These are phyloP conservation scores for Rhodotorula sp. DNA, from an alignment of 1,284 basidiomycete genomes.

Conservation along the genomic window DNA sequence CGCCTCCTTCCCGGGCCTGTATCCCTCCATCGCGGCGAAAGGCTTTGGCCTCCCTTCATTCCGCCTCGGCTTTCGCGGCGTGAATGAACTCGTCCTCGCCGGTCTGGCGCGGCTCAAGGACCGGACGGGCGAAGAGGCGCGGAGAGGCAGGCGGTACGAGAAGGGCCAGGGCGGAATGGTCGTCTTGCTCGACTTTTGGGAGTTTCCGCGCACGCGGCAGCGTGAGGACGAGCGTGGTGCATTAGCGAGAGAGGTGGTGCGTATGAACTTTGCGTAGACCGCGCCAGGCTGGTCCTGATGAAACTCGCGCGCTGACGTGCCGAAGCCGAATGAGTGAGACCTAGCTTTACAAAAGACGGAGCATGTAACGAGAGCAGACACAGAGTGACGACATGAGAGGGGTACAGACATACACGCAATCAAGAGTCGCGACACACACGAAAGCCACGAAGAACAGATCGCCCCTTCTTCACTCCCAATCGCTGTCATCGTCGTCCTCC, in stretches of 20 bases:
- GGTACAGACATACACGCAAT: not conserved
- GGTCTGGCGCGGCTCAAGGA: slow-evolving; percentile 1
- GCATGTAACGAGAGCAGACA: not conserved
- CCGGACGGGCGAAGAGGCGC: not conserved
- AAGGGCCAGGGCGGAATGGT: slow-evolving; percentile 5
- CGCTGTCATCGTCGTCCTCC: slow-evolving; percentile 41
- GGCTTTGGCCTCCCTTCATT: slow-evolving; percentile 5
- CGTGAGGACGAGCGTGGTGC: too few relatives aligned
- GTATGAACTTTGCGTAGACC: not conserved
- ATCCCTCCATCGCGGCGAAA: slow-evolving; percentile 21
- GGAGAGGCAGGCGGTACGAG: not conserved
- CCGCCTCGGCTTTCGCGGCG: slow-evolving; percentile 12
- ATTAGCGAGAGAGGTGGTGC: not conserved
- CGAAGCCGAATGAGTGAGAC: not conserved
- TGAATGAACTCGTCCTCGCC: slow-evolving; percentile 17
- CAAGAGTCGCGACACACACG: too few relatives aligned
- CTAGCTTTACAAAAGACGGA: too few relatives aligned
- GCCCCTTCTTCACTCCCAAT: slow-evolving; percentile 40
- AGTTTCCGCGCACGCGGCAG: not conserved
- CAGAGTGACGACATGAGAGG: not conserved
- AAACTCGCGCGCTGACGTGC: not conserved
- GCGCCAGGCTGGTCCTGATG: too few relatives aligned
- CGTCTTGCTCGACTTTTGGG: slow-evolving; percentile 2
- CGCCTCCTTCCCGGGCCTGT: slow-evolving; percentile 15
- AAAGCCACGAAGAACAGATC: too few relatives aligned